These are phyloP conservation scores for Chlamydomonas reinhardtii DNA, from an alignment of 163 green algal species.

Conservation along the genomic window DNA sequence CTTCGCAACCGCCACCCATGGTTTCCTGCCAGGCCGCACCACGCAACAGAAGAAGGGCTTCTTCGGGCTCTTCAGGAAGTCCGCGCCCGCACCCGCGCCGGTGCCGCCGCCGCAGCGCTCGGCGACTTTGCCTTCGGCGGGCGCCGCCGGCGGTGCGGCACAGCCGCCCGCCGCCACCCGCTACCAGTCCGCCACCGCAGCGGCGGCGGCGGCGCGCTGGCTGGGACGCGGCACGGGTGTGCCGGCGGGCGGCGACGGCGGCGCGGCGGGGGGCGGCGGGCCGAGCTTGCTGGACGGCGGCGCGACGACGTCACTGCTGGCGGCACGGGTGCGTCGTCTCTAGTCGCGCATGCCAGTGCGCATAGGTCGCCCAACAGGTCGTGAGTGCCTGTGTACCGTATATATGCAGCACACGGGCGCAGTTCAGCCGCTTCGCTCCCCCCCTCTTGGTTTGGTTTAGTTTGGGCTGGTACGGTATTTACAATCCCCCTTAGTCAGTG, in stretches of 20 bases:
- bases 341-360: too few species aligned
- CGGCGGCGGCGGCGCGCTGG: conserved; percentile 41
- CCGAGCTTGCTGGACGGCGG: not conserved
- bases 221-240: conserved; percentile 20
- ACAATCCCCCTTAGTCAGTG: too few species aligned
- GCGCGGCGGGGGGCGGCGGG: not conserved
- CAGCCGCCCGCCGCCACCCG: not conserved
- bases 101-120: conserved; percentile 7
- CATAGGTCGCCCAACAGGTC: too few species aligned
- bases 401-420: too few species aligned
- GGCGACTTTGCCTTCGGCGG: not conserved
- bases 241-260: not conserved
- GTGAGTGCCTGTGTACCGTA: too few species aligned
- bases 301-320: conserved; percentile 35
- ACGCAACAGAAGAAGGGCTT: conserved; percentile 47
- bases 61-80: conserved; percentile 24
- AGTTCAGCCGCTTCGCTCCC: too few species aligned
- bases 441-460: too few species aligned
- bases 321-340: conserved; percentile 20
- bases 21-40: conserved; percentile 19
- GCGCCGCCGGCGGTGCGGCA: not conserved
- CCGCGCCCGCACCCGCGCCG: not conserved
- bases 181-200: conserved; percentile 41
- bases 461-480: too few species aligned
- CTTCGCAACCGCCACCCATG: too few species aligned